Base-by-base conservation (phyloP, 192 early-diverging fungal species). In the Pilaira anomala region DNA sequence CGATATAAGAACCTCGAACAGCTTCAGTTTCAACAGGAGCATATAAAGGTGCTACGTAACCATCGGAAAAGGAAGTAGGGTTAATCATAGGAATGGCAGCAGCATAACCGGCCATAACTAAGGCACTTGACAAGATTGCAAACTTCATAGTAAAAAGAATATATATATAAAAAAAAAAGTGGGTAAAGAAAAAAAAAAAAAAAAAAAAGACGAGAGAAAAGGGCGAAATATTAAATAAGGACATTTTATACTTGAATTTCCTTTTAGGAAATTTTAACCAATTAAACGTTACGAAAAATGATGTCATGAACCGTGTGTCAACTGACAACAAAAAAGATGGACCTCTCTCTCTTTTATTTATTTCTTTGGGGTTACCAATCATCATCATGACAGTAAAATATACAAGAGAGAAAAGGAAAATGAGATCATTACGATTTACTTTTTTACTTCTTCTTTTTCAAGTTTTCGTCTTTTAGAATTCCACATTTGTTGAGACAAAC, bases 1-100 rank as follows among this genome's bases (percentile, higher is more conserved):
- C 84, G 56, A 93, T 86, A 76, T 93, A 93, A 25, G 73, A 83
- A 73, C 90, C 88, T 8, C 77, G 68, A 55, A 93, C 79, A 51
- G 77, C 71, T 69, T 91, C 84, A 36, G 88, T 71, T 44, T 86
- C 75, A 18, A 72, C 63, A 63, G 83, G 77, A 54, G 81, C 77
- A 39, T 87, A 74, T 24, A 90, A 76, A 29, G 88, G 90, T 22
- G 88, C 88, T 44, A 82, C 28, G 45, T 60, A 58, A 18, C 45
- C 67, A 22, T 62, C 49, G n/a, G 62, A 63, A 48, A 63, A 63
- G 8, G 69, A 50, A 21, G 68, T 42, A 39, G 57, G 33, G 44
- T 21, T 59, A 46, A 71, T 67, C 52, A 73, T 67, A 51, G 71
- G 68, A 16, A 65, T 58, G n/a, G 65, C 64, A 5, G 59, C 41